Conservation (phyloP, 148 eudicot species). For the Bassia scoparia region DNA sequence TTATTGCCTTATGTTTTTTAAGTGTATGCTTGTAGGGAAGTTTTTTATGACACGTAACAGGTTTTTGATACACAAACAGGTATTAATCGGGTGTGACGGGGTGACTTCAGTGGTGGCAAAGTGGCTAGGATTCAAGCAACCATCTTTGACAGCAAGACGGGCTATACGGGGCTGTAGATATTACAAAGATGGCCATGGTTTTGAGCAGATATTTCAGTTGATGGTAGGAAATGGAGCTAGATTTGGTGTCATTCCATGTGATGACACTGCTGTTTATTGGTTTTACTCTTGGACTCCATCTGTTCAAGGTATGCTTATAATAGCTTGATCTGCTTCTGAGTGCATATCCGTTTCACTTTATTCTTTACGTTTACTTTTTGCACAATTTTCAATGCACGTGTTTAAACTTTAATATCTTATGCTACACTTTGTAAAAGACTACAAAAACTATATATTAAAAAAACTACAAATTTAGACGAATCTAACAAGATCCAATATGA, state of each 20-base stretch:
- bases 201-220: slow-evolving; percentile 41
- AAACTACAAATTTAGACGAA: no score
- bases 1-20: no score
- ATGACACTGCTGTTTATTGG: slow-evolving; percentile 44
- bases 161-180: slow-evolving; percentile 41
- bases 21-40: no score
- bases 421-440: no score
- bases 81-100: slow-evolving; percentile 59
- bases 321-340: no score
- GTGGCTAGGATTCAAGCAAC: slow-evolving; percentile 46
- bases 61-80: slow-evolving; percentile 26
- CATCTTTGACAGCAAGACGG: slow-evolving; percentile 34
- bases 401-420: no score
- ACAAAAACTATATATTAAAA: no score
- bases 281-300: slow-evolving; percentile 46
- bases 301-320: slow-evolving; percentile 31
- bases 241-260: slow-evolving; percentile 44
- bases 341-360: no score
- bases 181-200: slow-evolving; percentile 39
- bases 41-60: background rate
- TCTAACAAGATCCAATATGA: no score
- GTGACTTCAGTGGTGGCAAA: slow-evolving; percentile 53
- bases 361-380: no score
- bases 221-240: slow-evolving; percentile 43
- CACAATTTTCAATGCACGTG: no score